phyloP scores from a whole-genome alignment of 345 rosid species.

The Ceriops decandra region DNA sequence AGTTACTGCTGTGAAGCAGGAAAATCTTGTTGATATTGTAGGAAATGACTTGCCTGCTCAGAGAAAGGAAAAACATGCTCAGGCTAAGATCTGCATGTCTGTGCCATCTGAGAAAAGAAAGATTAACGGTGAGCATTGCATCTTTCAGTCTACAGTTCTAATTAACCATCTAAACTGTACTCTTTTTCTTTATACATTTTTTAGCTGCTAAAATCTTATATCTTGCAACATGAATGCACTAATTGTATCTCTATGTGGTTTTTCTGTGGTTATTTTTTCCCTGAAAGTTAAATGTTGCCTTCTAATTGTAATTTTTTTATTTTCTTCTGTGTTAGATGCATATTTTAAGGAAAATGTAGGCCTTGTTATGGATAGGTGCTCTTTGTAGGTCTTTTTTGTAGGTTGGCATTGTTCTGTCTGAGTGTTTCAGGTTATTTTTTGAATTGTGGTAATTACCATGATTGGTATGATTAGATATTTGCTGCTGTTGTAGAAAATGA shows the following conservation, averaged over 20 bases:
- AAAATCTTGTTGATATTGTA: slow-evolving; percentile 40
- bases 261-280: too few species aligned
- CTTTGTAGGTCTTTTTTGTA: background rate
- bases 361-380: background rate
- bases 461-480: too few species aligned
- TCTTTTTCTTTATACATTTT: background rate
- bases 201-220: background rate
- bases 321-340: too few species aligned
- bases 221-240: background rate
- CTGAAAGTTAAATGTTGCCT: too few species aligned
- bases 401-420: background rate
- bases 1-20: slow-evolving; percentile 38
- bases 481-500: too few species aligned
- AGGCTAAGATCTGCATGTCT: slow-evolving; percentile 32
- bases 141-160: background rate
- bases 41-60: slow-evolving; percentile 42
- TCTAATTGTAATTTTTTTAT: too few species aligned
- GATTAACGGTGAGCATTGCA: slow-evolving; percentile 54
- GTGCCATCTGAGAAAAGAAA: slow-evolving; percentile 74
- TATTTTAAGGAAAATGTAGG: background rate
- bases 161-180: background rate
- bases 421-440: too few species aligned
- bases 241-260: too few species aligned
- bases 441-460: too few species aligned
- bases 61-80: slow-evolving; percentile 37